Evolutionary conservation across 75 land plant species (phyloP).

Genomic region (Selaginella moellendorffii): DNA sequence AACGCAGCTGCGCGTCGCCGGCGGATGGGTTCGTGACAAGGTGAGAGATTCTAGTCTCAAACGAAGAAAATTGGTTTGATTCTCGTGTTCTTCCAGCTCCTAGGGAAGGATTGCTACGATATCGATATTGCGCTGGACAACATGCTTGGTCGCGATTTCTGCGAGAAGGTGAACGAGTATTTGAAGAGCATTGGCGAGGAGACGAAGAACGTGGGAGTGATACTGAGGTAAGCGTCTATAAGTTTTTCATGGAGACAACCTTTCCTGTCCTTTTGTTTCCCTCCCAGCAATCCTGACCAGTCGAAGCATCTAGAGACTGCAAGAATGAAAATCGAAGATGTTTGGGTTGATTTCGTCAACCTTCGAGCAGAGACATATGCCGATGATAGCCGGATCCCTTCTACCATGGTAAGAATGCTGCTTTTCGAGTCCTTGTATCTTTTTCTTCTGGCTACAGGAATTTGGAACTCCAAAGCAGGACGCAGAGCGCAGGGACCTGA

Average conservation of each 20-base stretch:
- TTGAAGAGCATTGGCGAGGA: constrained; percentile 43
- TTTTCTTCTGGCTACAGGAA: constrained; percentile 32
- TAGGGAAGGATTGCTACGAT: constrained; percentile 78
- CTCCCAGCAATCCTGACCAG: constrained; percentile 95
- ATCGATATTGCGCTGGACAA: constrained; percentile 95
- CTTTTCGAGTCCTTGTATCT: background rate
- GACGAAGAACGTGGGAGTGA: constrained; percentile 39
- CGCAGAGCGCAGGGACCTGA: constrained; percentile 90
- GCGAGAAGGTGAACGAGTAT: constrained; percentile 75
- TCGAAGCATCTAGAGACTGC: constrained; percentile 98
- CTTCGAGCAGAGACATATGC: constrained; percentile 84
- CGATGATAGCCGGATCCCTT: constrained; percentile 88
- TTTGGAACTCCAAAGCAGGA: constrained; percentile 93
- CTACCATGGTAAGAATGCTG: constrained; percentile 44
- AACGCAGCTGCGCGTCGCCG: constrained; percentile 88
- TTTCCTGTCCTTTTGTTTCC: background rate
- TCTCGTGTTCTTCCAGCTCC: constrained; percentile 38
- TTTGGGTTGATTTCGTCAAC: constrained; percentile 91
- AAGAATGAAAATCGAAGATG: constrained; percentile 59
- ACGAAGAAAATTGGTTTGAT: background rate
- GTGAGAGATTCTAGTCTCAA: constrained; percentile 14
- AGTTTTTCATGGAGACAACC: background rate
- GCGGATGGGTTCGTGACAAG: constrained; percentile 99
- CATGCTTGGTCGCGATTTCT: constrained; percentile 76
- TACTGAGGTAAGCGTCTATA: constrained; percentile 34